phyloP scores from a whole-genome alignment of 352 stramenopile species.

The Phytophthora citricola region DNA sequence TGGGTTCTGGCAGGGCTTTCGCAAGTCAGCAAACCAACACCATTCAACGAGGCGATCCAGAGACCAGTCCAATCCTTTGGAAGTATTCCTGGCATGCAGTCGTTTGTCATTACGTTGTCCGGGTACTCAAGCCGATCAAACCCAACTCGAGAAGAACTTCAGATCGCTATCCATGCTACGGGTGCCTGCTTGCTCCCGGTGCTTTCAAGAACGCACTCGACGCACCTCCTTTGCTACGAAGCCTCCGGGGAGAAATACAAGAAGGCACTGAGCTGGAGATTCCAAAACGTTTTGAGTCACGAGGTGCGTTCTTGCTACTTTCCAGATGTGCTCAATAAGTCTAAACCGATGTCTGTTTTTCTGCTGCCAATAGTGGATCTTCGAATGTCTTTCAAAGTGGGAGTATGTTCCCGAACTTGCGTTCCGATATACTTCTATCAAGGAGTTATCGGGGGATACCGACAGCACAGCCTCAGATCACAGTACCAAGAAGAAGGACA shows the following conservation, averaged over 20 bases:
- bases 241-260: slow-evolving; percentile 86
- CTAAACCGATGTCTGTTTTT: slow-evolving; percentile 12
- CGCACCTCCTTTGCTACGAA: slow-evolving; percentile 84
- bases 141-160: slow-evolving; percentile 82
- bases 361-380: slow-evolving; percentile 65
- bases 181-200: slow-evolving; percentile 88
- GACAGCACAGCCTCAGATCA: slow-evolving; percentile 32
- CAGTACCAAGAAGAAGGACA: slow-evolving; percentile 36
- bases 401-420: slow-evolving; percentile 60
- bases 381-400: slow-evolving; percentile 75
- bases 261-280: slow-evolving; percentile 82
- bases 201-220: slow-evolving; percentile 82
- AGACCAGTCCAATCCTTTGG: slow-evolving; percentile 68
- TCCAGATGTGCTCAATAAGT: not conserved
- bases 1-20: slow-evolving; percentile 72
- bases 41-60: slow-evolving; percentile 62
- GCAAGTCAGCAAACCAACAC: slow-evolving; percentile 36
- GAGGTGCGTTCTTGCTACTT: slow-evolving; percentile 54
- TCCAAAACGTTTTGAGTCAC: slow-evolving; percentile 81
- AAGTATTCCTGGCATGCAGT: slow-evolving; percentile 79
- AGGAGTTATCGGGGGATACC: slow-evolving; percentile 27
- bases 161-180: slow-evolving; percentile 83
- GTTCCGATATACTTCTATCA: slow-evolving; percentile 50
- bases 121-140: slow-evolving; percentile 80
- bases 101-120: slow-evolving; percentile 84